phyloP scores from a whole-genome alignment of 441 rosid species.

The Syzygium malaccense region DNA sequence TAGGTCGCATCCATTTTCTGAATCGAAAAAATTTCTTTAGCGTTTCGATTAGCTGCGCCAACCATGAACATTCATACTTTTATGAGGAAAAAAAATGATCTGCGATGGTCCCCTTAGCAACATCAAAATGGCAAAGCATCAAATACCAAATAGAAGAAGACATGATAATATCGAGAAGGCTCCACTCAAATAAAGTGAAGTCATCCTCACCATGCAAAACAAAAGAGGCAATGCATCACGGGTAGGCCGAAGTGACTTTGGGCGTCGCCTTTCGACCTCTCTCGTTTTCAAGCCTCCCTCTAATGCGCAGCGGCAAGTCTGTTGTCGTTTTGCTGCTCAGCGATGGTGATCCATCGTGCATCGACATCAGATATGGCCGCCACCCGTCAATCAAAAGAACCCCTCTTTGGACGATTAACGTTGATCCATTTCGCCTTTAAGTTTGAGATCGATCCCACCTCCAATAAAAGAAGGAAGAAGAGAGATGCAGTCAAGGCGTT shows the following conservation, averaged over 20 bases:
- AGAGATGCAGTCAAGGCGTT: not conserved
- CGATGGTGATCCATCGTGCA: not conserved
- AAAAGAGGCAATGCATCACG: not conserved
- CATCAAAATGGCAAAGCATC: too few relatives aligned
- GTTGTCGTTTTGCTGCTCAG: not conserved
- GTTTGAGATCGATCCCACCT: not conserved
- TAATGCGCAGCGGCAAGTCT: not conserved
- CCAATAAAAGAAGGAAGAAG: not conserved
- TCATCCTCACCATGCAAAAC: not conserved
- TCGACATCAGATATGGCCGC: not conserved
- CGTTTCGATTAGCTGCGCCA: not conserved
- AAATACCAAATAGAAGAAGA: not conserved
- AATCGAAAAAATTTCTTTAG: too few relatives aligned
- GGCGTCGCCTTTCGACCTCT: not conserved
- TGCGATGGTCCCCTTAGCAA: too few relatives aligned
- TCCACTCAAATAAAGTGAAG: not conserved
- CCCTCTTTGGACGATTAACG: not conserved
- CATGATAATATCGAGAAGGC: not conserved
- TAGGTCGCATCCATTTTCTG: not conserved
- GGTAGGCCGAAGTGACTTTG: not conserved
- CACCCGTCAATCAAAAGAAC: not conserved
- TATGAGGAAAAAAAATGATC: not conserved
- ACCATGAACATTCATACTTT: not conserved
- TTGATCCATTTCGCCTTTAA: not conserved
- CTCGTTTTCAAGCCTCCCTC: not conserved